Evolutionary conservation across 2,329 filamentous ascomycete genomes (phyloP).

Genomic region (Diaporthe humulicola): DNA sequence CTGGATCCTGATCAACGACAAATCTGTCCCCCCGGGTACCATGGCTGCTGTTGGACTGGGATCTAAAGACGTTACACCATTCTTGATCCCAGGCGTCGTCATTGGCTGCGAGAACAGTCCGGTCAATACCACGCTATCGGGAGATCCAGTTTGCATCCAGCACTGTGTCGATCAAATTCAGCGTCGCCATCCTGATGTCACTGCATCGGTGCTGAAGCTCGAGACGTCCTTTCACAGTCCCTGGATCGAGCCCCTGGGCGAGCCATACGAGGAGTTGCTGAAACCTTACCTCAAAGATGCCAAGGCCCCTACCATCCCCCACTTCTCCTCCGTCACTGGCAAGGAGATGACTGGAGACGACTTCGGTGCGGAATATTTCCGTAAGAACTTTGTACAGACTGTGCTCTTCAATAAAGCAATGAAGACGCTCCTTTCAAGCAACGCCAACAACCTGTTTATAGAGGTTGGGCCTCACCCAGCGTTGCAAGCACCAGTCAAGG

Average conservation of each 20-base stretch:
- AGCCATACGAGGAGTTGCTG: not conserved
- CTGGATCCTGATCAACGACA: slow-evolving; percentile 10
- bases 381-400: not conserved
- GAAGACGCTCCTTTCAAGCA: not conserved
- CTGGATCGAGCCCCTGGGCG: not conserved
- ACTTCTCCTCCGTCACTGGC: slow-evolving; percentile 23
- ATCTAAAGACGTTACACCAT: not conserved
- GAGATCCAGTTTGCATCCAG: slow-evolving; percentile 38
- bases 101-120: slow-evolving; percentile 36
- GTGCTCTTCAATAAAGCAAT: not conserved
- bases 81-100: slow-evolving; percentile 12
- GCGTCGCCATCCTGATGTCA: not conserved
- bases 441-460: not conserved
- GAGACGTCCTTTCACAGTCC: slow-evolving; percentile 34
- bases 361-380: not conserved
- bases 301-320: not conserved
- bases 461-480: not conserved
- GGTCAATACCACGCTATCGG: slow-evolving; percentile 23
- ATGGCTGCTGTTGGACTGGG: slow-evolving; percentile 44
- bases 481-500: not conserved
- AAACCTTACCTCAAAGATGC: slow-evolving; percentile 38
- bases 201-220: slow-evolving; percentile 16
- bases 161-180: not conserved
- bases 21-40: slow-evolving; percentile 31
- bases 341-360: not conserved